A percentile compares a stretch with the other conserved stretches of the same genome.
Conservation (phyloP, 129 eudicot species). For the Scalesia atractyloides region DNA sequence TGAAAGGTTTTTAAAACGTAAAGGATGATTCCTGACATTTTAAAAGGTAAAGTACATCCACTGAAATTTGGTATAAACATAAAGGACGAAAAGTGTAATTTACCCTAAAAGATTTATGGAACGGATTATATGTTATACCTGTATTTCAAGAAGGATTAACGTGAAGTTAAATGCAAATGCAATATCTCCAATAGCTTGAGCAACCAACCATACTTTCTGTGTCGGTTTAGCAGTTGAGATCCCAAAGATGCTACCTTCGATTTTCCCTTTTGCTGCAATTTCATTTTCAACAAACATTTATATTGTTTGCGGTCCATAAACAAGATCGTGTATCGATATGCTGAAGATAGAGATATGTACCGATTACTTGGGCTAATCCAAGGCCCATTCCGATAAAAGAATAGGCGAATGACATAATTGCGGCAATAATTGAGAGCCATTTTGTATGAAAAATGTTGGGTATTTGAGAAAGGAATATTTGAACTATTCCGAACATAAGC, state of each 20-base stretch:
- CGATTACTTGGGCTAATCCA: slow-evolving; percentile 65
- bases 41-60: too few relatives aligned
- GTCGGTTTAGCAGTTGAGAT: slow-evolving; percentile 48
- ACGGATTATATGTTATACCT: slow-evolving; percentile 37
- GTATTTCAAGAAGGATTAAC: slow-evolving; percentile 65
- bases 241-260: slow-evolving; percentile 72
- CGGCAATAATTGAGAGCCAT: slow-evolving; percentile 81
- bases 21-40: too few relatives aligned
- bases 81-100: too few relatives aligned
- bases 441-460: slow-evolving; percentile 64
- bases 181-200: slow-evolving; percentile 82
- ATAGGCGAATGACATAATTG: slow-evolving; percentile 85
- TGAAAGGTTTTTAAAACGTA: too few relatives aligned
- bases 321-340: background rate
- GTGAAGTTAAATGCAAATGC: slow-evolving; percentile 73
- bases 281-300: slow-evolving; percentile 1
- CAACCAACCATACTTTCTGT: slow-evolving; percentile 72
- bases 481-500: slow-evolving; percentile 70
- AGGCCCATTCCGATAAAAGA: slow-evolving; percentile 69
- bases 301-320: background rate
- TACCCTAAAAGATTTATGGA: background rate
- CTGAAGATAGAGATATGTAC: slow-evolving; percentile 32
- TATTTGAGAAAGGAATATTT: slow-evolving; percentile 71
- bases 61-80: too few relatives aligned
- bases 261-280: slow-evolving; percentile 61